These are phyloP conservation scores for Aspergillus sclerotioniger DNA, from an alignment of 495 filamentous ascomycete genomes.

Conservation along the genomic window DNA sequence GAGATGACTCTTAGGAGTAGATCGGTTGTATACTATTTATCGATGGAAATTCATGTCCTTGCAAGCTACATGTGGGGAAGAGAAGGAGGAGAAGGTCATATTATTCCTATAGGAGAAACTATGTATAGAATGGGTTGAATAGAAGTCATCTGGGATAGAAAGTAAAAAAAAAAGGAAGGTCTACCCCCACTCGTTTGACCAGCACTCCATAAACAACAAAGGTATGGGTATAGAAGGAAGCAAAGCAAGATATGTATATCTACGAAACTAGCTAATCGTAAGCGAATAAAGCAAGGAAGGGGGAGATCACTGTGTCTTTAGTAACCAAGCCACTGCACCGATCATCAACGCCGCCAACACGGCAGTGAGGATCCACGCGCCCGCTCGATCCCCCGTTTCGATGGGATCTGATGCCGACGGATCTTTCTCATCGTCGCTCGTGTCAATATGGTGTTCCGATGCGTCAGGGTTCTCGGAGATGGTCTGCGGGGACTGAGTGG, in stretches of 20 bases:
- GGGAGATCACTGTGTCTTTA: constrained; percentile 17
- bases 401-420: constrained; percentile 32
- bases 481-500: constrained; percentile 9
- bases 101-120: neutral
- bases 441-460: constrained; percentile 21
- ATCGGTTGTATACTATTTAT: too few relatives aligned
- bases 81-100: neutral
- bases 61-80: too few relatives aligned
- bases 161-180: neutral
- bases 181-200: too few relatives aligned
- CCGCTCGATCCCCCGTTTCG: constrained; percentile 54
- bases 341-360: constrained; percentile 45
- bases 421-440: constrained; percentile 22
- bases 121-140: too few relatives aligned
- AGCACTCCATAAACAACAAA: too few relatives aligned
- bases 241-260: neutral
- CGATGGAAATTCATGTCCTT: too few relatives aligned
- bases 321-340: constrained; percentile 31
- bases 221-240: neutral
- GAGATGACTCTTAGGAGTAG: too few relatives aligned
- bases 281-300: neutral
- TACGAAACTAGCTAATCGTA: neutral
- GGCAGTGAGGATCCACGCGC: constrained; percentile 64
- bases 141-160: too few relatives aligned
- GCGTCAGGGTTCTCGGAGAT: constrained; percentile 20